These are phyloP conservation scores for Fusarium drepaniforme DNA, from an alignment of 2,329 filamentous ascomycete species.

Conservation along the genomic window DNA sequence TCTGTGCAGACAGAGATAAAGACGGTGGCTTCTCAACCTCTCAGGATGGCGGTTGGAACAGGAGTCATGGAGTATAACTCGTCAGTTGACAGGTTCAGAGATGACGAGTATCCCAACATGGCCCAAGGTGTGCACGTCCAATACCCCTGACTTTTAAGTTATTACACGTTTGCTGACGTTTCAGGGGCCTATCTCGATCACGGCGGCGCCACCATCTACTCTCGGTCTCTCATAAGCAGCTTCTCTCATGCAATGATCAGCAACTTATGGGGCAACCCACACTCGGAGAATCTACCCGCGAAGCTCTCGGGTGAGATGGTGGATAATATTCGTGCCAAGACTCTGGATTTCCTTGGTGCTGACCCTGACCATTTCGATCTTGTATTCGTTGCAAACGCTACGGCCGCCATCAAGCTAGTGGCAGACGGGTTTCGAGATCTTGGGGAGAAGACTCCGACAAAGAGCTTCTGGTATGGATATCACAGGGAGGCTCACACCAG, in stretches of 20 bases:
- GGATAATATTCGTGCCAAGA: conserved; percentile 65
- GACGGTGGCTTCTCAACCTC: conserved; percentile 18
- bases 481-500: conserved; percentile 73
- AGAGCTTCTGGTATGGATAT: conserved; percentile 69
- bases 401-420: conserved; percentile 72
- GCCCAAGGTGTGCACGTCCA: conserved; percentile 34
- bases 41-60: conserved; percentile 11
- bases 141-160: not conserved
- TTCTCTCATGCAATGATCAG: conserved; percentile 67
- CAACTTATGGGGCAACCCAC: conserved; percentile 76
- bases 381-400: conserved; percentile 72
- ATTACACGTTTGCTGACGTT: conserved; percentile 8
- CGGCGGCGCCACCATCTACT: conserved; percentile 68
- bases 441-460: conserved; percentile 58
- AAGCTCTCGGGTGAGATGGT: conserved; percentile 68
- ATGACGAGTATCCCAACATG: conserved; percentile 46
- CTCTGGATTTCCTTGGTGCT: conserved; percentile 70
- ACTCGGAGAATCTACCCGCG: conserved; percentile 72
- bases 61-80: conserved; percentile 42
- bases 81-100: conserved; percentile 39
- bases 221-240: conserved; percentile 66
- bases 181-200: conserved; percentile 67
- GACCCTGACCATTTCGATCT: conserved; percentile 70
- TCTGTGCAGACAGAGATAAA: conserved; percentile 20
- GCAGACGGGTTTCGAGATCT: conserved; percentile 68